Evolutionary conservation across 169 alveolate species (phyloP).

Genomic region (Plasmodium ovale): DNA sequence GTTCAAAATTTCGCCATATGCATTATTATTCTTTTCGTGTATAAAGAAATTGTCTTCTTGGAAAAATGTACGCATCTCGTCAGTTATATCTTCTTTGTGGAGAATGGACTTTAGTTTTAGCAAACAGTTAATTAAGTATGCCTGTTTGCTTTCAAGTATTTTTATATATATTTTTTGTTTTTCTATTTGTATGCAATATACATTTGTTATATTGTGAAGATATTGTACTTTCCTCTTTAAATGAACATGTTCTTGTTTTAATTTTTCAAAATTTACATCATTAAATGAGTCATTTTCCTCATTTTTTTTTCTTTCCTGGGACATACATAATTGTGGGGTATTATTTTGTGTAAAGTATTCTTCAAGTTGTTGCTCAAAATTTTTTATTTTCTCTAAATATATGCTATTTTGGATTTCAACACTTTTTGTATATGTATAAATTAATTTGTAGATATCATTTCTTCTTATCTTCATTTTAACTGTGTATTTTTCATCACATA

Average conservation of each 20-base stretch:
- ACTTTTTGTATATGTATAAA: conserved; percentile 33
- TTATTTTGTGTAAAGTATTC: not conserved
- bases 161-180: conserved; percentile 21
- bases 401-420: conserved; percentile 35
- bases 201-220: conserved; percentile 19
- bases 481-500: conserved; percentile 24
- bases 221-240: conserved; percentile 29
- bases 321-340: not conserved
- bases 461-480: conserved; percentile 33
- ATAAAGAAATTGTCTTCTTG: conserved; percentile 27
- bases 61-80: conserved; percentile 11
- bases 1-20: too few relatives aligned
- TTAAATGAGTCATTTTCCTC: not conserved
- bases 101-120: conserved; percentile 23
- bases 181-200: conserved; percentile 19
- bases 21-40: conserved; percentile 16
- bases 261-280: conserved; percentile 8
- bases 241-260: conserved; percentile 8
- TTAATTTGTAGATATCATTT: conserved; percentile 41
- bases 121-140: conserved; percentile 38
- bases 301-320: not conserved
- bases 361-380: conserved; percentile 15
- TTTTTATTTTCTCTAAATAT: conserved; percentile 8
- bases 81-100: conserved; percentile 4
- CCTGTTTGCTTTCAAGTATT: conserved; percentile 23